Percentiles rank a stretch among this genome's conserved stretches.
phyloP scores from a whole-genome alignment of 2,329 filamentous ascomycete genomes.

The Blumeriella jaapii region DNA sequence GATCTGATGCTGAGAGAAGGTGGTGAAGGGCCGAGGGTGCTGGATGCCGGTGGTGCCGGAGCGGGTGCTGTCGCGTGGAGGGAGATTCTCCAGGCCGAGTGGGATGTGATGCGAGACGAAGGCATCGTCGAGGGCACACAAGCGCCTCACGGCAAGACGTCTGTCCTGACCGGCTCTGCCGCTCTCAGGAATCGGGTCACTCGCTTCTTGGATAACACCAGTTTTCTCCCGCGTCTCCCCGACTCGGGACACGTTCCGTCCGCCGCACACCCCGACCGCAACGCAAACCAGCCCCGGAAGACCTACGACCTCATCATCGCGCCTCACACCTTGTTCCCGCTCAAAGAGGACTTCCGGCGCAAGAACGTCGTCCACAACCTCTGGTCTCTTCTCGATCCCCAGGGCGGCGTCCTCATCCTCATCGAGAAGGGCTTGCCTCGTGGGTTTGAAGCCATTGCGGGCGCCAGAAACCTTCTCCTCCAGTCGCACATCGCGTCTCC shows the following conservation, averaged over 20 bases:
- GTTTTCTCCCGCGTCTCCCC: slow-evolving; percentile 82
- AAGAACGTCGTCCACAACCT: slow-evolving; percentile 76
- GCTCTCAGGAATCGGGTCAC: slow-evolving; percentile 65
- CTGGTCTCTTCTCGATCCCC: slow-evolving; percentile 73
- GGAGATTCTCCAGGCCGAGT: slow-evolving; percentile 70
- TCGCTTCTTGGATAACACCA: slow-evolving; percentile 72
- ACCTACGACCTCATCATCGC: slow-evolving; percentile 84
- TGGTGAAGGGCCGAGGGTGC: slow-evolving; percentile 47
- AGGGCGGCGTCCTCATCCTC: slow-evolving; percentile 77
- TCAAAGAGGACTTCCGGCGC: slow-evolving; percentile 65
- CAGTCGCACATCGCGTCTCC: slow-evolving; percentile 62
- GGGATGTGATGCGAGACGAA: slow-evolving; percentile 53
- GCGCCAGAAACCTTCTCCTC: slow-evolving; percentile 68
- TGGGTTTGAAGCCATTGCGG: slow-evolving; percentile 85
- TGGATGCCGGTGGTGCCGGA: slow-evolving; percentile 66
- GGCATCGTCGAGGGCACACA: slow-evolving; percentile 32
- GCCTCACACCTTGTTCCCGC: slow-evolving; percentile 67
- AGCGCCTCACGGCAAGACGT: slow-evolving; percentile 60
- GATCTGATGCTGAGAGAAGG: slow-evolving; percentile 45
- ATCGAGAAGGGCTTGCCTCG: slow-evolving; percentile 85
- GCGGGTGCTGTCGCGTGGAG: slow-evolving; percentile 66
- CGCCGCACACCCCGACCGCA: slow-evolving; percentile 48
- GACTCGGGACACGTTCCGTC: slow-evolving; percentile 63
- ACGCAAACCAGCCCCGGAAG: slow-evolving; percentile 51
- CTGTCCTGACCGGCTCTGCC: slow-evolving; percentile 68